Evolutionary conservation across 2,329 filamentous ascomycete genomes (phyloP).

Genomic region (Dactylellina leptospora): DNA sequence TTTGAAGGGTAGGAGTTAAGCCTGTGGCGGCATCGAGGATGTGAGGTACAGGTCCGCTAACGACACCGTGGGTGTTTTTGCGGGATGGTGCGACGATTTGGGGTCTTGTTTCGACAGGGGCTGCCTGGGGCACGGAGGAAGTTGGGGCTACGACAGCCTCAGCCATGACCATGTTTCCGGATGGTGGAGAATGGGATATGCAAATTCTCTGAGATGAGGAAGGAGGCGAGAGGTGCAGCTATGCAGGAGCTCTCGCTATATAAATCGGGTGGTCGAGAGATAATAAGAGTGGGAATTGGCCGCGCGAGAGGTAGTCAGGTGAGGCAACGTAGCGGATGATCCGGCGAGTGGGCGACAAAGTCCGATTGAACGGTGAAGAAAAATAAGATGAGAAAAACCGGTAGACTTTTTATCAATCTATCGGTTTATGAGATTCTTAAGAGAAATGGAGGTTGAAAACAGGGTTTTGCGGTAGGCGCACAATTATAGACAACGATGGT

Average conservation of each 20-base stretch:
- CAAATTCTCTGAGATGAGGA: neutral
- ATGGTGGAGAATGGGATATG: neutral
- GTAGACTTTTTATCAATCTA: too few species aligned
- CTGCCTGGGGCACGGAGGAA: slow-evolving; percentile 13
- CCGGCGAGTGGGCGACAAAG: slow-evolving; percentile 23
- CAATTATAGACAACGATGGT: too few species aligned
- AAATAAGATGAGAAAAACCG: too few species aligned
- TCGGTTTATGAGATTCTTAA: too few species aligned
- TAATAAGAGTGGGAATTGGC: slow-evolving; percentile 40
- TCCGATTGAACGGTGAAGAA: too few species aligned
- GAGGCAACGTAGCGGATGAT: slow-evolving; percentile 15
- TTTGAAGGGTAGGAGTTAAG: slow-evolving; percentile 72
- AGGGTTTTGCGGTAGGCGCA: too few species aligned
- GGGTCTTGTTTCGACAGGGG: neutral
- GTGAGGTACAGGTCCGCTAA: slow-evolving; percentile 66
- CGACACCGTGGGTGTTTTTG: slow-evolving; percentile 64
- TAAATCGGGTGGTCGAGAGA: slow-evolving; percentile 13
- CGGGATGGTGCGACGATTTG: slow-evolving; percentile 60
- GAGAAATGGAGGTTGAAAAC: too few species aligned
- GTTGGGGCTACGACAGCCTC: slow-evolving; percentile 34
- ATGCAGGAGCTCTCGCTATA: slow-evolving; percentile 8
- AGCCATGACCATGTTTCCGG: slow-evolving; percentile 45
- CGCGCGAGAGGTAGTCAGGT: slow-evolving; percentile 16
- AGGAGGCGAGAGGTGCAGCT: neutral
- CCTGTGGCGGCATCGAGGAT: slow-evolving; percentile 63